Base-by-base conservation (phyloP, 345 rosid species). In the Iberis pinnata region DNA sequence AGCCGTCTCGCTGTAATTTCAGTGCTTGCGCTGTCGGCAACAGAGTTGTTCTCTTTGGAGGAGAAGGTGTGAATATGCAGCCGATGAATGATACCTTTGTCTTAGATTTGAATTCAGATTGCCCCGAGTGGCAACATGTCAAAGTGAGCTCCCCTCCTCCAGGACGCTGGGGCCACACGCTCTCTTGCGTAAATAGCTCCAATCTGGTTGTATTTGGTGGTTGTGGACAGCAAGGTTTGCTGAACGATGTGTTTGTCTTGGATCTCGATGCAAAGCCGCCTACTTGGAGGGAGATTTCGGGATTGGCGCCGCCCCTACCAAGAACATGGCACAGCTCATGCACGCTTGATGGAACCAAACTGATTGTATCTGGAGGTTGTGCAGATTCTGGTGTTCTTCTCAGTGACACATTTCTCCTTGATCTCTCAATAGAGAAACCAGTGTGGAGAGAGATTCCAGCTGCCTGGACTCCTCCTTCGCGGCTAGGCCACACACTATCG, bases 321-420 rank as follows among this genome's bases (percentile, higher is more conserved):
- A 73, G 96, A 61, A 82, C 96, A 39, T 88, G 96, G 96, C 89
- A 88, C 61, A 88, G 96, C 64, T 88, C 96, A 29, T 88, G 96
- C 76, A 88, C 96, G 22, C 93, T 88, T 18, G 96, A 88, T 48
- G 96, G 96, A 39, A 81, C 83, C 51, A 88, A 84, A 64, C 65
- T 88, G 69, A 80, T 88, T 17, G 94, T 88, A 49, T 88, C 96
- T 6, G 94, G 96, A 49, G 96, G 94, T 16, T 88, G 94, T 74
- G 89, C 96, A 9, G 94, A 84, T 67, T 84, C 94, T 7, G 94
- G 96, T 25, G 96, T 82, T 16, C 92, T 88, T 62, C 83, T 84
- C 20, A 88, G 89, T 49, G 96, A 88, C 58, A 88, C 96, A 1
- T 88, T 88, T 61, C 78, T 84, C 32, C 89, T 88, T 18, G 94